Evolutionary conservation across 148 eudicot species (phyloP), one percentile per base, ranked within the genome.

Genomic region (Chenopodium suecicum): DNA sequence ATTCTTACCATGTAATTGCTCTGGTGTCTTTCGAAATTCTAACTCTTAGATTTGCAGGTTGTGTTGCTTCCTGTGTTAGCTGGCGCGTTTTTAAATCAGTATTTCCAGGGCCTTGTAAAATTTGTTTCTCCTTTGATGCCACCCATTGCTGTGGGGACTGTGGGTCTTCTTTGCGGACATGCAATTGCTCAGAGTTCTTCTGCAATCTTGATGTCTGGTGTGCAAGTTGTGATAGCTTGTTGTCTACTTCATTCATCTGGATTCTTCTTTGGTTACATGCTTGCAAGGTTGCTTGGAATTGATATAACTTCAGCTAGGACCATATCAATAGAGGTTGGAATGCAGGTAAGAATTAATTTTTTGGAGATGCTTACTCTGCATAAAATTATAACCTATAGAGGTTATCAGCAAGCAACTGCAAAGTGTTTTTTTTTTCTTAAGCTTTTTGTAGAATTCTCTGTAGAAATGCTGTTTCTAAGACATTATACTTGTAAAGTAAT

Each of bases 291-390:
- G 74, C 85, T 93, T 75, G 89, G 90, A 79, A 29, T 92, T 79
- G 92, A 92, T 47, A 73, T 84, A 20, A 84, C 94, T 8, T 91
- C 90, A 48, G 85, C 95, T 70, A 90, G 92, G 83, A 93, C 98
- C 44, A 90, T 92, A 25, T 89, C 98, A 31, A 93, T 93, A 73
- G 98, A 92, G 86, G 95, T 93, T 82, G 98, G 98, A 82, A 93
- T 93, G 97, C 94, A 93, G 98, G 97, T 93, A 87, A 73, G 47
- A 32, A 7, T 44, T 20, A 71, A 6, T 77, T n/a, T 16, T 69
- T n/a, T 48, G n/a, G 17, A 72, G 58, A 27, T 41, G 66, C 37
- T 79, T 48, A 70, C 10, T 37, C 3, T 41, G n/a, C 1, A 71
- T 14, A 13, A 50, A 16, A 16, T 29, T 29, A 9, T 9, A 5